phyloP scores from a whole-genome alignment of 2,329 filamentous ascomycete species.

The Ophiostoma fasciatum region DNA sequence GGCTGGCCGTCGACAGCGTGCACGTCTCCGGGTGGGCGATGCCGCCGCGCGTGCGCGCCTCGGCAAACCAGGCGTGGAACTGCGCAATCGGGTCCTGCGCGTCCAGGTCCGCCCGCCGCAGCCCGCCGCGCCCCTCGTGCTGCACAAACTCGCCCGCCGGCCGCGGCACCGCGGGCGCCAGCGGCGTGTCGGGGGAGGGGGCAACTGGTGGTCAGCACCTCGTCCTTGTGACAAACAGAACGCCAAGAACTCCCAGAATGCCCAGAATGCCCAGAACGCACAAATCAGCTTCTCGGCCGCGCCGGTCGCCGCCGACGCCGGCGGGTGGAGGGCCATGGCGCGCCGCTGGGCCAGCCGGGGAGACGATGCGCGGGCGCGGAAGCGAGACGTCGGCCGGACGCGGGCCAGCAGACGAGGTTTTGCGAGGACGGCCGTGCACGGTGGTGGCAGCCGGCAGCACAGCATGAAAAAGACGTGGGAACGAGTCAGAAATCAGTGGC shows the following conservation, averaged over 20 bases:
- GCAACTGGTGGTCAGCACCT: slow-evolving; percentile 20
- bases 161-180: slow-evolving; percentile 13
- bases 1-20: slow-evolving; percentile 66
- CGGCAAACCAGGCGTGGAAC: slow-evolving; percentile 80
- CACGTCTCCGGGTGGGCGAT: slow-evolving; percentile 77
- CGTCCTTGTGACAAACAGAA: too few relatives aligned
- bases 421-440: too few relatives aligned
- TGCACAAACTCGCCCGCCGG: slow-evolving; percentile 67
- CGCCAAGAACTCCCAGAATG: neutral
- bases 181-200: slow-evolving; percentile 8
- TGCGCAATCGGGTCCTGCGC: slow-evolving; percentile 55
- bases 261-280: neutral
- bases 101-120: slow-evolving; percentile 47
- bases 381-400: too few relatives aligned
- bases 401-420: too few relatives aligned
- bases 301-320: neutral
- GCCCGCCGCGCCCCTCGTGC: slow-evolving; percentile 30
- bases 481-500: too few relatives aligned
- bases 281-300: slow-evolving; percentile 10
- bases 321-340: slow-evolving; percentile 9
- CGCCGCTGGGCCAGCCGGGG: too few relatives aligned
- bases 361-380: too few relatives aligned
- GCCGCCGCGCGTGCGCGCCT: slow-evolving; percentile 36
- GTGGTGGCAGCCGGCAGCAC: too few relatives aligned
- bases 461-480: too few relatives aligned